Percentiles rank a stretch among this genome's conserved stretches.
Evolutionary conservation across 2,329 filamentous ascomycete genomes (phyloP).

Genomic region (Boeremia lycopersici): DNA sequence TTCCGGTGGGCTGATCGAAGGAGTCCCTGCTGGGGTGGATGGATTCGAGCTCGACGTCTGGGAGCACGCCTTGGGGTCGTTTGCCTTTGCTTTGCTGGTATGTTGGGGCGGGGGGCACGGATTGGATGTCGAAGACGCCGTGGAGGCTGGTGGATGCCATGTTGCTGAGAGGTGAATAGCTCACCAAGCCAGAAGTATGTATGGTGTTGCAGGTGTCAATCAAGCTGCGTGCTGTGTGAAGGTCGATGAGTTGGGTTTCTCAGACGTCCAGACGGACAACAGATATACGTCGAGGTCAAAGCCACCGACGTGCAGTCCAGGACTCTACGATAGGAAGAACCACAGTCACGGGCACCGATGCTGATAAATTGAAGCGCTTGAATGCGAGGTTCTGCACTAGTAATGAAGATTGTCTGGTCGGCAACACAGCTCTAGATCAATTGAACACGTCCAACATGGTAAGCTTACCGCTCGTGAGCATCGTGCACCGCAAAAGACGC

Average conservation of each 20-base stretch:
- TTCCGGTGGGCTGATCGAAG: slow-evolving; percentile 20
- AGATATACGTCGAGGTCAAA: not conserved
- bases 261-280: not conserved
- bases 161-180: slow-evolving; percentile 5
- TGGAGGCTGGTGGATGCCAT: slow-evolving; percentile 49
- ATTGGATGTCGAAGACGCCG: slow-evolving; percentile 52
- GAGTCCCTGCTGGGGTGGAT: slow-evolving; percentile 25
- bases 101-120: slow-evolving; percentile 46
- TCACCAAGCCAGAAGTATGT: not conserved
- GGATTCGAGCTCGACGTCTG: slow-evolving; percentile 46
- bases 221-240: not conserved
- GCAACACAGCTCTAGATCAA: not conserved
- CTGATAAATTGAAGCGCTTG: slow-evolving; percentile 30
- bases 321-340: slow-evolving; percentile 13
- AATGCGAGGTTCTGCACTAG: slow-evolving; percentile 17
- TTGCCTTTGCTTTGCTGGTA: slow-evolving; percentile 32
- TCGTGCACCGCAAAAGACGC: not conserved
- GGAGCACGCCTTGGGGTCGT: slow-evolving; percentile 25
- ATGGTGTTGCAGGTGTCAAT: not conserved
- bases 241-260: not conserved
- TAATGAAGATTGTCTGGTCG: slow-evolving; percentile 2
- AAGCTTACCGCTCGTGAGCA: not conserved
- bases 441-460: not conserved
- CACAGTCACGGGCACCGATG: slow-evolving; percentile 21
- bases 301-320: slow-evolving; percentile 2